Evolutionary conservation across 495 filamentous ascomycete species (phyloP).

Genomic region (Sphaerosporella brunnea): DNA sequence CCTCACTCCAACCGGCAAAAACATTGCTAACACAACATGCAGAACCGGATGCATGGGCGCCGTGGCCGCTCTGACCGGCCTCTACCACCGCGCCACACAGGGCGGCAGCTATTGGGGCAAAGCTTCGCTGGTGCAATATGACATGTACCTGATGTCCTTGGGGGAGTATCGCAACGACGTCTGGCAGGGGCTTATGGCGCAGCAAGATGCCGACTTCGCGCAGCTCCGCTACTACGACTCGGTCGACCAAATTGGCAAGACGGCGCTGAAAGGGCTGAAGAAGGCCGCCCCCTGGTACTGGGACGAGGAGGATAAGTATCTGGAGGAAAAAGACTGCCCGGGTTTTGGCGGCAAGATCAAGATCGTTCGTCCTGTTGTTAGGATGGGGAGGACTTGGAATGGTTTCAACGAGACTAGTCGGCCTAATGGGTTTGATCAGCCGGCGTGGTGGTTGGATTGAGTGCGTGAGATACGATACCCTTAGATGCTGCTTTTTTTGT

Average conservation of each 20-base stretch:
- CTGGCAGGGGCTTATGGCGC: conserved; percentile 37
- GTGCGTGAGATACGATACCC: too few relatives aligned
- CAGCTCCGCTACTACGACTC: conserved; percentile 48
- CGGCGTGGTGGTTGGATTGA: conserved; percentile 32
- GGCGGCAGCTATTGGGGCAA: conserved; percentile 50
- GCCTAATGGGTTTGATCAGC: conserved; percentile 40
- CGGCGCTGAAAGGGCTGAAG: conserved; percentile 46
- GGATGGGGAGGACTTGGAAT: conserved; percentile 34
- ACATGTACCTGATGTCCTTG: conserved; percentile 46
- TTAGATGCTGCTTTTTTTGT: too few relatives aligned
- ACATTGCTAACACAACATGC: conserved; percentile 21
- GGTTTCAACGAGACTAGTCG: conserved; percentile 37
- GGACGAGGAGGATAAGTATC: conserved; percentile 25
- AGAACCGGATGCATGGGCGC: conserved; percentile 40
- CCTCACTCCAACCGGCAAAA: neutral
- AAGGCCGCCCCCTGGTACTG: conserved; percentile 36
- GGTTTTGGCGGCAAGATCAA: conserved; percentile 33
- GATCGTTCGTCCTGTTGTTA: conserved; percentile 37
- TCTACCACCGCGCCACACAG: conserved; percentile 41
- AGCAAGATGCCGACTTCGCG: conserved; percentile 43
- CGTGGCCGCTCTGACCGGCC: conserved; percentile 44
- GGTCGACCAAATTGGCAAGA: conserved; percentile 52
- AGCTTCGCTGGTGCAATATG: conserved; percentile 49
- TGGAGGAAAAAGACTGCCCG: conserved; percentile 33
- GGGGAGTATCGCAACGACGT: conserved; percentile 42